Conservation (phyloP, 2,329 filamentous ascomycete genomes). For the Colletotrichum theobromicola region DNA sequence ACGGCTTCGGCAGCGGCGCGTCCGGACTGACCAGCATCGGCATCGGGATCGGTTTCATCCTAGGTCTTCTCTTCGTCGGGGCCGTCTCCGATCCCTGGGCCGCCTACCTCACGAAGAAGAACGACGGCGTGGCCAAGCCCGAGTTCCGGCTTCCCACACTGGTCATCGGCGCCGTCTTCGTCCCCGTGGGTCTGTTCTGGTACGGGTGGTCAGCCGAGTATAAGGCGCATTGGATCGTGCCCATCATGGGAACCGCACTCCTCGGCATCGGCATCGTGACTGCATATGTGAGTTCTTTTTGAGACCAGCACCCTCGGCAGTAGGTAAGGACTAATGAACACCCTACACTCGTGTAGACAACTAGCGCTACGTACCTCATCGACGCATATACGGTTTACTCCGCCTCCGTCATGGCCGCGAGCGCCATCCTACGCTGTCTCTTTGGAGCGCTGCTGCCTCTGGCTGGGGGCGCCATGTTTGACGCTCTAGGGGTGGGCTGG, state of each 20-base stretch:
- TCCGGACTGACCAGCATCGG: slow-evolving; percentile 54
- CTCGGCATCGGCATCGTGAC: slow-evolving; percentile 48
- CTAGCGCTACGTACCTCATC: slow-evolving; percentile 51
- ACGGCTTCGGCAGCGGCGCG: slow-evolving; percentile 31
- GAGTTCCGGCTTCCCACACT: slow-evolving; percentile 27
- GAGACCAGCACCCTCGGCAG: background rate
- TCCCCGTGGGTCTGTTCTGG: slow-evolving; percentile 54
- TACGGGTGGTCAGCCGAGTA: slow-evolving; percentile 64
- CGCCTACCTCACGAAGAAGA: slow-evolving; percentile 18
- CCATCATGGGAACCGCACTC: slow-evolving; percentile 60
- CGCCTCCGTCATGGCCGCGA: slow-evolving; percentile 69
- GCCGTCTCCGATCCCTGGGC: slow-evolving; percentile 17
- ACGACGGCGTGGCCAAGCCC: slow-evolving; percentile 20
- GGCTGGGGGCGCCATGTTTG: slow-evolving; percentile 54
- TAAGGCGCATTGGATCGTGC: slow-evolving; percentile 61
- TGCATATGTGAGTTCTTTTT: background rate
- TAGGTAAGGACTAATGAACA: background rate
- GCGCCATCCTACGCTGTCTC: slow-evolving; percentile 57
- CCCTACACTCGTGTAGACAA: background rate
- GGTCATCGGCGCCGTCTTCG: slow-evolving; percentile 18
- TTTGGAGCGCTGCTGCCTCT: slow-evolving; percentile 58
- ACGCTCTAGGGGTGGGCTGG: slow-evolving; percentile 58
- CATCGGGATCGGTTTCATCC: slow-evolving; percentile 39
- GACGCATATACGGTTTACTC: slow-evolving; percentile 62
- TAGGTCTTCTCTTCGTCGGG: slow-evolving; percentile 7